Percentiles rank a stretch among this genome's conserved stretches.
Conservation (phyloP, 2,329 filamentous ascomycete genomes). For the Alternaria brassicae region DNA sequence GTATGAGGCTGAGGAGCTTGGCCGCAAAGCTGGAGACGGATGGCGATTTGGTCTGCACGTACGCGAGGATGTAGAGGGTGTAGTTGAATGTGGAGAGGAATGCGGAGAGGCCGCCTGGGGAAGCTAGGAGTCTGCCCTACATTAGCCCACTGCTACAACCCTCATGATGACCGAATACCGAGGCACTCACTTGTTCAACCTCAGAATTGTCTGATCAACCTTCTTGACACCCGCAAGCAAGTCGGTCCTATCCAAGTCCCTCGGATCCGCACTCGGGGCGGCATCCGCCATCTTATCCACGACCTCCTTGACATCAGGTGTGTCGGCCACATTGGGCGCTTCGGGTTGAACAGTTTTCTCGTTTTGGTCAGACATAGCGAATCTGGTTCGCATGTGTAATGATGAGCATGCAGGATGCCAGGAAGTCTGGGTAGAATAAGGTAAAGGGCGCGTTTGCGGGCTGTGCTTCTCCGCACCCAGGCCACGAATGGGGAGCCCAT, state of each 20-base stretch:
- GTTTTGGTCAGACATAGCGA: slow-evolving; percentile 47
- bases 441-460: slow-evolving; percentile 18
- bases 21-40: slow-evolving; percentile 38
- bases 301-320: slow-evolving; percentile 34
- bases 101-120: slow-evolving; percentile 53
- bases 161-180: not conserved
- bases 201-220: slow-evolving; percentile 51
- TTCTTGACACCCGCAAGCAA: slow-evolving; percentile 42
- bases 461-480: slow-evolving; percentile 25
- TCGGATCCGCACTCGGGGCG: slow-evolving; percentile 28
- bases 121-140: slow-evolving; percentile 50
- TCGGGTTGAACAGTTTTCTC: slow-evolving; percentile 41
- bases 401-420: slow-evolving; percentile 9
- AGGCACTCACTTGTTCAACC: slow-evolving; percentile 53
- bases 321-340: slow-evolving; percentile 31
- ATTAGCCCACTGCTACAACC: slow-evolving; percentile 6
- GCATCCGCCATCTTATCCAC: slow-evolving; percentile 32
- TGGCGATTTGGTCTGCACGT: slow-evolving; percentile 51
- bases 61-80: slow-evolving; percentile 55
- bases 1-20: slow-evolving; percentile 44
- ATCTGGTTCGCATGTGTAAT: slow-evolving; percentile 7
- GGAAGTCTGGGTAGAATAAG: slow-evolving; percentile 23
- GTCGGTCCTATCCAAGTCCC: slow-evolving; percentile 16
- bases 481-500: not conserved
- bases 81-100: slow-evolving; percentile 59